Percentiles rank a stretch among this genome's conserved stretches.
phyloP scores from a whole-genome alignment of 805 yeast genomes.

The Cyberlindnera japonica region DNA sequence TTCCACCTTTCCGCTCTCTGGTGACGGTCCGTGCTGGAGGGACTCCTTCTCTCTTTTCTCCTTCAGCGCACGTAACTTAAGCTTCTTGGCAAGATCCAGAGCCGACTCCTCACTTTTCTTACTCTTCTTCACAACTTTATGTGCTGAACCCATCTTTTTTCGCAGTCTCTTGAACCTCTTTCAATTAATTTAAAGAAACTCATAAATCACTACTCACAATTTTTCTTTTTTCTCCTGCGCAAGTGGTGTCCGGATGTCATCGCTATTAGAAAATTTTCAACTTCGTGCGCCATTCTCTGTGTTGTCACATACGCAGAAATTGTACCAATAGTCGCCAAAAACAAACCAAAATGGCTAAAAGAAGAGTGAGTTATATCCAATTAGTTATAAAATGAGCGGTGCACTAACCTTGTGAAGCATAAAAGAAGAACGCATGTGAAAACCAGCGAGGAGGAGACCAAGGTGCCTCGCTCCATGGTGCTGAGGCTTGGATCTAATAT shows the following conservation, averaged over 20 bases:
- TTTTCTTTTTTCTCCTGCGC: neutral
- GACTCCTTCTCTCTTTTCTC: conserved; percentile 19
- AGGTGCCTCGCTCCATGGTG: conserved; percentile 92
- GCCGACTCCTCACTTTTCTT: conserved; percentile 34
- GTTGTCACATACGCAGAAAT: neutral
- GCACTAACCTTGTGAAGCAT: conserved; percentile 33
- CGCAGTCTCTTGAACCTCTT: too few species aligned
- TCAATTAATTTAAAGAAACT: too few species aligned
- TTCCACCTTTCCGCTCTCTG: conserved; percentile 1
- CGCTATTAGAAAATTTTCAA: conserved; percentile 17
- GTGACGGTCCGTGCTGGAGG: conserved; percentile 1
- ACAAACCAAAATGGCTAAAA: conserved; percentile 43
- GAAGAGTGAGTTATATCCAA: conserved; percentile 39
- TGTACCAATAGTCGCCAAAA: too few species aligned
- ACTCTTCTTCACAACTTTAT: conserved; percentile 20
- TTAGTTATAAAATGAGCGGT: neutral
- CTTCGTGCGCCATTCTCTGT: neutral
- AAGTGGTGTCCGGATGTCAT: conserved; percentile 29
- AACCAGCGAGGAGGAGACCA: conserved; percentile 62
- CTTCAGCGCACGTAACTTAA: conserved; percentile 39
- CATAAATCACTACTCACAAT: neutral
- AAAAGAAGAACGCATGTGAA: conserved; percentile 86
- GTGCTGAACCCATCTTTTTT: neutral
- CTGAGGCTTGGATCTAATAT: conserved; percentile 75
- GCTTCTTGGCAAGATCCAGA: conserved; percentile 53